A percentile compares a stretch with the other conserved stretches of the same genome.
phyloP scores from a whole-genome alignment of 2,329 filamentous ascomycete genomes.

The Penicillium psychrosexuale region DNA sequence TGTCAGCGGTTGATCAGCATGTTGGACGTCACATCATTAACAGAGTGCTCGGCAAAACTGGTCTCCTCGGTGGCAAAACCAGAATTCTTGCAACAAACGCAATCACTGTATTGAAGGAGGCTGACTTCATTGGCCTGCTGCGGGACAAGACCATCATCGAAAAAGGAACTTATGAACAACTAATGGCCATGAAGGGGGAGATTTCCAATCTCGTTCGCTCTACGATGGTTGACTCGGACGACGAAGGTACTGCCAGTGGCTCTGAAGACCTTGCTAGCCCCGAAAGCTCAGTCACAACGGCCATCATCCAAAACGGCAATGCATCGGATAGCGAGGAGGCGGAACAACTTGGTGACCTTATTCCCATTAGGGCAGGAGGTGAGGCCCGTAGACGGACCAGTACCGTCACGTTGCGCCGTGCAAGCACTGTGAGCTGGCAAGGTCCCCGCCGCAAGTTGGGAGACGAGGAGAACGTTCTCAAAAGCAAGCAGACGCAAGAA shows the following conservation, averaged over 20 bases:
- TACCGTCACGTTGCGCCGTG: slow-evolving; percentile 76
- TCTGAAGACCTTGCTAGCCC: slow-evolving; percentile 63
- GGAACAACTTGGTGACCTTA: slow-evolving; percentile 75
- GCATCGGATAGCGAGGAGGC: slow-evolving; percentile 56
- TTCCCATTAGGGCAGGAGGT: slow-evolving; percentile 67
- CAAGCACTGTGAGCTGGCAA: slow-evolving; percentile 85
- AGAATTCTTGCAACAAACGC: slow-evolving; percentile 93
- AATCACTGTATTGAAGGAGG: slow-evolving; percentile 83
- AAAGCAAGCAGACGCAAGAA: slow-evolving; percentile 84
- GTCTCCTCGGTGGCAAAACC: slow-evolving; percentile 80
- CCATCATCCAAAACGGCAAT: slow-evolving; percentile 49
- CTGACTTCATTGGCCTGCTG: slow-evolving; percentile 82
- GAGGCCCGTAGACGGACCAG: slow-evolving; percentile 63
- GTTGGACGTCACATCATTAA: slow-evolving; percentile 94
- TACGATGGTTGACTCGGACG: slow-evolving; percentile 51
- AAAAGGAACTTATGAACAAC: slow-evolving; percentile 82
- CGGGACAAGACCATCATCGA: slow-evolving; percentile 81
- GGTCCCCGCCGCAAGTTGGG: slow-evolving; percentile 78
- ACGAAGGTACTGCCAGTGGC: slow-evolving; percentile 51
- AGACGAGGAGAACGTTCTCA: slow-evolving; percentile 71
- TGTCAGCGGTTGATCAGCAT: slow-evolving; percentile 97
- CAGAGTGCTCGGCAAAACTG: slow-evolving; percentile 81
- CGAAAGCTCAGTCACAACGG: slow-evolving; percentile 62
- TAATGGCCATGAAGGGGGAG: slow-evolving; percentile 90
- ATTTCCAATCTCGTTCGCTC: slow-evolving; percentile 81